A percentile compares a stretch with the other conserved stretches of the same genome.
phyloP scores from a whole-genome alignment of 805 yeast species.

The Wickerhamomyces alni region DNA sequence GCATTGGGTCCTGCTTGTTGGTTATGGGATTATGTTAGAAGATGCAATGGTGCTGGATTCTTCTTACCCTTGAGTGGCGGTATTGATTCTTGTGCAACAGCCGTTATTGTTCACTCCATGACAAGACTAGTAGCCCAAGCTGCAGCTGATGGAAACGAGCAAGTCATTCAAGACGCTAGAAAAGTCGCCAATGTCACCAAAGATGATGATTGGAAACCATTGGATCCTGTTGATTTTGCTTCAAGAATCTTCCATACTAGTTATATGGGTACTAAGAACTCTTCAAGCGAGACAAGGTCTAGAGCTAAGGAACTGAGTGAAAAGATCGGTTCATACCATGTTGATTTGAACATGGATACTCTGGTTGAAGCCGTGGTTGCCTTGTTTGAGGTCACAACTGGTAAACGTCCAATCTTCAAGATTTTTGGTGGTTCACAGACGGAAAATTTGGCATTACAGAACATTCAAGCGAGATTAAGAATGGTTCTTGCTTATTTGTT shows the following conservation, averaged over 20 bases:
- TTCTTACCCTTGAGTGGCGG: conserved; percentile 96
- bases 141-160: conserved; percentile 59
- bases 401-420: conserved; percentile 81
- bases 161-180: conserved; percentile 74
- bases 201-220: conserved; percentile 57
- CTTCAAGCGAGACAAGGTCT: conserved; percentile 77
- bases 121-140: conserved; percentile 76
- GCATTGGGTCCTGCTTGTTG: conserved; percentile 99
- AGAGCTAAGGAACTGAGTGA: conserved; percentile 75
- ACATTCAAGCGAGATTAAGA: conserved; percentile 91
- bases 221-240: conserved; percentile 71
- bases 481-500: conserved; percentile 92
- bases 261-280: conserved; percentile 94
- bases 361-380: conserved; percentile 68
- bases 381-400: conserved; percentile 85
- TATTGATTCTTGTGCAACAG: conserved; percentile 96
- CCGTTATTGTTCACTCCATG: conserved; percentile 92
- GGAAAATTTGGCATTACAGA: conserved; percentile 92
- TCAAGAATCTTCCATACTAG: conserved; percentile 76
- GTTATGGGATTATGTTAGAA: conserved; percentile 96
- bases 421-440: conserved; percentile 90
- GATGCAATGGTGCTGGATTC: conserved; percentile 86
- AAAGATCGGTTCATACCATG: conserved; percentile 82
- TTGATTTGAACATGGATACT: conserved; percentile 86
- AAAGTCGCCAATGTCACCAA: conserved; percentile 48